Evolutionary conservation across 805 yeast species (phyloP).

Genomic region (Saturnispora besseyi): DNA sequence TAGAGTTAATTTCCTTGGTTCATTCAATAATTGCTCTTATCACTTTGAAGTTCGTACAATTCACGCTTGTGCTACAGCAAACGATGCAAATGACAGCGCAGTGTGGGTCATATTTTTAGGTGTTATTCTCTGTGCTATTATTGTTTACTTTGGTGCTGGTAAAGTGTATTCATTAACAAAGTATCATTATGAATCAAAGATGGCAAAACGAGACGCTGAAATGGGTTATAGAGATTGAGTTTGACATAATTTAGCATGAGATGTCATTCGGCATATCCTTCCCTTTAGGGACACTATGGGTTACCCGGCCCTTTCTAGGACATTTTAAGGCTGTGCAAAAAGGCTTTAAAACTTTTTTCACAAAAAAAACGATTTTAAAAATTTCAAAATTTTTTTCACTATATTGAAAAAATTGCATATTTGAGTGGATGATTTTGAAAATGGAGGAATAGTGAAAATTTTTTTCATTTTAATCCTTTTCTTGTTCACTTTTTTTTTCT

Average conservation of each 20-base stretch:
- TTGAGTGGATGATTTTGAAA: too few relatives aligned
- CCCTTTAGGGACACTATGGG: neutral
- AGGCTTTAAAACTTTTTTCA: neutral
- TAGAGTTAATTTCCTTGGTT: slow-evolving; percentile 59
- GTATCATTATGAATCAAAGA: slow-evolving; percentile 10
- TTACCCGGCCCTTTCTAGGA: neutral
- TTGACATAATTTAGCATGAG: neutral
- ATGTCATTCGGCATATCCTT: too few relatives aligned
- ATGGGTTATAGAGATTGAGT: neutral
- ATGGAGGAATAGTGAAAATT: neutral
- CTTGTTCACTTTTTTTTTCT: slow-evolving; percentile 1
- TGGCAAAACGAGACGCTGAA: neutral
- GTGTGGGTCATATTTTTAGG: slow-evolving; percentile 57
- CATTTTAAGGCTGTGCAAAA: neutral
- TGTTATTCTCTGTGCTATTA: slow-evolving; percentile 35
- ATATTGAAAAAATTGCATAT: neutral
- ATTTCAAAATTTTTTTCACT: neutral
- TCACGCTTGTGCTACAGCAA: slow-evolving; percentile 78
- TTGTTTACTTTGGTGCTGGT: slow-evolving; percentile 37
- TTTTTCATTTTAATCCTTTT: neutral
- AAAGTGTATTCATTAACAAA: slow-evolving; percentile 29
- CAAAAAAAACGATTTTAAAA: neutral
- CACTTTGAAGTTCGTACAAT: slow-evolving; percentile 78
- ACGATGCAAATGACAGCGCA: slow-evolving; percentile 53
- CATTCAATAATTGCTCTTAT: slow-evolving; percentile 67